These are phyloP conservation scores for Penicillium turbatum DNA, from an alignment of 495 filamentous ascomycete species.

Conservation along the genomic window DNA sequence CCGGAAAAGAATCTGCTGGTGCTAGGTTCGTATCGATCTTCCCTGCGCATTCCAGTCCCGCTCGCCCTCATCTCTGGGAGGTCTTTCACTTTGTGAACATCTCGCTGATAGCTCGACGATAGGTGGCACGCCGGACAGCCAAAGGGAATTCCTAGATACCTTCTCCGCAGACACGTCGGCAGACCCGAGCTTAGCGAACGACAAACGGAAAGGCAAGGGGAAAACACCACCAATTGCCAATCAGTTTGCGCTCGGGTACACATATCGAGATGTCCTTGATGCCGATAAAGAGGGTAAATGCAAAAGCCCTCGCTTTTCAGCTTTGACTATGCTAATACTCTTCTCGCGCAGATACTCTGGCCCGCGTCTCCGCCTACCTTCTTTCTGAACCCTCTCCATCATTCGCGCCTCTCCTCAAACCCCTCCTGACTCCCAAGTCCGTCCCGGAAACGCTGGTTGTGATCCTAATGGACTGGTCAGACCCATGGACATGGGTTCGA, in stretches of 20 bases:
- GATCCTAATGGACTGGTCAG: constrained; percentile 85
- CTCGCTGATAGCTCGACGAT: constrained; percentile 19
- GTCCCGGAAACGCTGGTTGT: constrained; percentile 85
- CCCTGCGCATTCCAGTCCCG: constrained; percentile 2
- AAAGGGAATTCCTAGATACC: constrained; percentile 84
- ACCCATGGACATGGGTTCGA: constrained; percentile 88
- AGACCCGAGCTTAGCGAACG: constrained; percentile 48
- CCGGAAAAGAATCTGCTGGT: constrained; percentile 90
- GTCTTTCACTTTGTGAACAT: background rate
- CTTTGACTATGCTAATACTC: background rate
- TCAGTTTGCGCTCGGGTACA: constrained; percentile 89
- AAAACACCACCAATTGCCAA: constrained; percentile 81
- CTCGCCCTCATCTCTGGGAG: background rate
- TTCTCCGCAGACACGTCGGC: constrained; percentile 59
- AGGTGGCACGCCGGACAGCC: constrained; percentile 86
- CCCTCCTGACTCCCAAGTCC: constrained; percentile 78
- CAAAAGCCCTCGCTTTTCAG: background rate
- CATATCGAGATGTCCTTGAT: constrained; percentile 91
- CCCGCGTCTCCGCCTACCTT: constrained; percentile 85
- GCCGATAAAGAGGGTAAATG: constrained; percentile 81
- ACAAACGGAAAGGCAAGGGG: constrained; percentile 56
- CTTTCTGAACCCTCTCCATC: constrained; percentile 76
- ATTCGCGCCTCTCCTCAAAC: constrained; percentile 78
- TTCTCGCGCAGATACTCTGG: constrained; percentile 66
- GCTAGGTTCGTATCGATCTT: constrained; percentile 53